Evolutionary conservation across 331 rosid genomes (phyloP).

Genomic region (Rhamnella rubrinervis): DNA sequence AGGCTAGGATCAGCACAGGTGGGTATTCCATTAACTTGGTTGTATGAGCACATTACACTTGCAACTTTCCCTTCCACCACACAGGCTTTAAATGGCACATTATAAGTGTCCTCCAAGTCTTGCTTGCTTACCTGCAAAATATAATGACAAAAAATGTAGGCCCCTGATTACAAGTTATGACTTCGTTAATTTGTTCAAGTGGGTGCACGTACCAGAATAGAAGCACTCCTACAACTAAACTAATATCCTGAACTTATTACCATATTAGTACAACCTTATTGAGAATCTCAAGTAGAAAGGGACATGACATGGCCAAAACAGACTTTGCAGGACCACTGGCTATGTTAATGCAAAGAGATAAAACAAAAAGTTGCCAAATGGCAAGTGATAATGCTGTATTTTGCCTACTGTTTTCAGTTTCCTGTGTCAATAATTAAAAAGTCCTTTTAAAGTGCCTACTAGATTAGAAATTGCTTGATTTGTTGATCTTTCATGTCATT

Average conservation of each 20-base stretch:
- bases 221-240: too few species aligned
- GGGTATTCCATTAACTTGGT: constrained; percentile 93
- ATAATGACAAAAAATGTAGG: background rate
- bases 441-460: background rate
- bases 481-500: background rate
- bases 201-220: too few species aligned
- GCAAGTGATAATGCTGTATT: too few species aligned
- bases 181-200: background rate
- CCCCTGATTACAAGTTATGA: too few species aligned
- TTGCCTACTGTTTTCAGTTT: background rate
- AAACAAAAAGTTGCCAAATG: too few species aligned
- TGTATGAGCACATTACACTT: constrained; percentile 94
- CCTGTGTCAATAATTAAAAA: background rate
- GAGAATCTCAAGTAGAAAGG: too few species aligned
- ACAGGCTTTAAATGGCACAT: constrained; percentile 79
- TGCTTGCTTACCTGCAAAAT: constrained; percentile 69
- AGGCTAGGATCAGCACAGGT: constrained; percentile 87
- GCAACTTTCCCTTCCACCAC: constrained; percentile 89
- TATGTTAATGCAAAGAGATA: too few species aligned
- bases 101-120: constrained; percentile 74
- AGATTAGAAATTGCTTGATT: background rate
- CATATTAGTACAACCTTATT: too few species aligned
- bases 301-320: too few species aligned
- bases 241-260: too few species aligned
- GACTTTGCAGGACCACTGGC: too few species aligned